Conservation (phyloP, 1,284 basidiomycete genomes). For the Ganoderma meredithae region DNA sequence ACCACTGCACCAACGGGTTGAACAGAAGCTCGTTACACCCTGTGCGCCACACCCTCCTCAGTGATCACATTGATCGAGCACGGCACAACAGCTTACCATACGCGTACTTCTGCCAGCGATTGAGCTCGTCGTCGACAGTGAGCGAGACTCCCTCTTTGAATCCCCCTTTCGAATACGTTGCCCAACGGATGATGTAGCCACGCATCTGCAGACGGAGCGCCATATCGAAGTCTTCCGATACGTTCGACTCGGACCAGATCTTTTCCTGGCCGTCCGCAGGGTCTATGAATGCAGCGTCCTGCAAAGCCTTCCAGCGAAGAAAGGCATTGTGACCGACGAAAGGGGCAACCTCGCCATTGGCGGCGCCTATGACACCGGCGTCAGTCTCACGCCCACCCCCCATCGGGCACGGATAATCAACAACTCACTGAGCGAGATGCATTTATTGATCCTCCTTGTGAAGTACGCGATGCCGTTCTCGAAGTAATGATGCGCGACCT, state of each 20-base stretch:
- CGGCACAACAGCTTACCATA: slow-evolving; percentile 44
- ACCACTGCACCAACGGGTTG: slow-evolving; percentile 57
- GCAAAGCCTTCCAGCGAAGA: slow-evolving; percentile 62
- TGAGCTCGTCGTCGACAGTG: slow-evolving; percentile 57
- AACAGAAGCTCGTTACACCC: slow-evolving; percentile 49
- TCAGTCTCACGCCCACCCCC: not conserved
- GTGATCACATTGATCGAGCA: not conserved
- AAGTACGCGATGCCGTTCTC: slow-evolving; percentile 68
- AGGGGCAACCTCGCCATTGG: slow-evolving; percentile 61
- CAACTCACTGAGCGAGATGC: slow-evolving; percentile 47
- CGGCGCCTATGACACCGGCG: slow-evolving; percentile 41
- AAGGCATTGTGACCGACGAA: slow-evolving; percentile 71
- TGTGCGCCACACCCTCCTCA: slow-evolving; percentile 12
- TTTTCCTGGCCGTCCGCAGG: slow-evolving; percentile 53
- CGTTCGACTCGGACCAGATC: slow-evolving; percentile 64
- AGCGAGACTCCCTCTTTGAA: slow-evolving; percentile 70
- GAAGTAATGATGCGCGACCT: slow-evolving; percentile 65
- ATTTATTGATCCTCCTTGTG: slow-evolving; percentile 55
- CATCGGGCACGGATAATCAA: slow-evolving; percentile 6
- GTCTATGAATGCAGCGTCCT: slow-evolving; percentile 58
- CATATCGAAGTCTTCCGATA: slow-evolving; percentile 70
- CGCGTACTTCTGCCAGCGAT: slow-evolving; percentile 67
- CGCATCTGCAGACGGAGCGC: slow-evolving; percentile 55
- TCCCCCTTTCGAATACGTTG: slow-evolving; percentile 59
- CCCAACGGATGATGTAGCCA: slow-evolving; percentile 64